Evolutionary conservation across 345 rosid species (phyloP).

Genomic region (Trapa incisa): DNA sequence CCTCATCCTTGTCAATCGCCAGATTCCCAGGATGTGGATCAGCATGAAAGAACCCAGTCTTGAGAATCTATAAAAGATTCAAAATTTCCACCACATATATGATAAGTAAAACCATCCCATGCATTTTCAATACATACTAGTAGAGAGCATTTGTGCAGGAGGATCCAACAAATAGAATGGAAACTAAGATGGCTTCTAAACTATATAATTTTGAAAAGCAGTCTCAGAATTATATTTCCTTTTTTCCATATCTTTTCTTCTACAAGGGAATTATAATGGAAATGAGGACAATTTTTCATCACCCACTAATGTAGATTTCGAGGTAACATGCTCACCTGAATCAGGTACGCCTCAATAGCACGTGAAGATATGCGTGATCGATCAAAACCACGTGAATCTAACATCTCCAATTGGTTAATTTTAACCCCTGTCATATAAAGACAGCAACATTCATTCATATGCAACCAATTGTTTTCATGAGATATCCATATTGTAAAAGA

Average conservation of each 20-base stretch:
- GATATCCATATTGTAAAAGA: neutral
- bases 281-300: too few relatives aligned
- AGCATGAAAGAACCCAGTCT: constrained; percentile 95
- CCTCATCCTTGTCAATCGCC: constrained; percentile 70
- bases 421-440: constrained; percentile 45
- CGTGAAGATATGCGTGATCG: constrained; percentile 74
- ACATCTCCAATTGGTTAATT: constrained; percentile 45
- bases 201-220: too few relatives aligned
- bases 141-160: too few relatives aligned
- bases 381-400: constrained; percentile 48
- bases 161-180: too few relatives aligned
- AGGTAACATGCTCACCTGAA: constrained; percentile 40
- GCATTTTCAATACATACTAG: too few relatives aligned
- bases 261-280: too few relatives aligned
- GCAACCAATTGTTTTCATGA: neutral
- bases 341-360: constrained; percentile 83
- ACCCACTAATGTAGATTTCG: too few relatives aligned
- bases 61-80: constrained; percentile 46
- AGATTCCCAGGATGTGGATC: constrained; percentile 99
- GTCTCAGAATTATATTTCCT: too few relatives aligned
- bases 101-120: neutral
- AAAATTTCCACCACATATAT: neutral
- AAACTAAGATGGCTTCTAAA: too few relatives aligned
- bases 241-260: too few relatives aligned
- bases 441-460: neutral